Evolutionary conservation across 1,284 basidiomycete species (phyloP), one percentile per base, ranked within the genome.

Genomic region (Apiotrichum gamsii): DNA sequence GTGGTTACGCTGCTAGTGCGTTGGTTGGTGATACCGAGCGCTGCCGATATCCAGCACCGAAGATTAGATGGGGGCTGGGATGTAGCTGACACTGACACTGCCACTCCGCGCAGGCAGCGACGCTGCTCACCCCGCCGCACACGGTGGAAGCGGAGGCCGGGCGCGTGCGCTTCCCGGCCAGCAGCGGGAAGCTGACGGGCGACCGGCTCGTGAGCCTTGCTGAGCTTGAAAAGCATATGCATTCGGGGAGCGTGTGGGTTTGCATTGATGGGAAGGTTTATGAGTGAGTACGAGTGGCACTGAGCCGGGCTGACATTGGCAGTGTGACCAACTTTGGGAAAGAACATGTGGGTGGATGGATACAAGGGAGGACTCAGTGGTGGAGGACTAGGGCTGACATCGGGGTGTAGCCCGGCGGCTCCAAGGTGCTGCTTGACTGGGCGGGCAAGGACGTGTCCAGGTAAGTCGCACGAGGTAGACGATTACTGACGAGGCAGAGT

Each of bases 321-420:
- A 63, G 61, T 25, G 59, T 65, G 2, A 56, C 60, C 9, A 55
- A 56, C 15, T 67, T 65, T 32, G 29, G 60, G 10, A 36, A 45
- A 14, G 20, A 25, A 3, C 60, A 62, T 41, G 56, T 58, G 28
- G 34, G 54, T 50, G 3, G 18, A n/a, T n/a, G n/a, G n/a, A n/a
- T n/a, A n/a, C n/a, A n/a, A n/a, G n/a, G n/a, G n/a, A n/a, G n/a
- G 5, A 18, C n/a, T 4, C 13, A 9, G 16, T 14, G 20, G 25
- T 35, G 44, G 24, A 39, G 31, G 10, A n/a, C n/a, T n/a, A n/a
- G n/a, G n/a, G n/a, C n/a, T n/a, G n/a, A n/a, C n/a, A n/a, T n/a
- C n/a, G n/a, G n/a, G n/a, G n/a, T n/a, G 8, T 46, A 62, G 57
- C 65, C 65, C 3, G 65, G 65, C 14, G 65, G 65, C 37, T 32